Evolutionary conservation across 129 eudicot genomes (phyloP), one percentile per base, ranked within the genome.

Genomic region (Chrysanthemum lavandulifolium): DNA sequence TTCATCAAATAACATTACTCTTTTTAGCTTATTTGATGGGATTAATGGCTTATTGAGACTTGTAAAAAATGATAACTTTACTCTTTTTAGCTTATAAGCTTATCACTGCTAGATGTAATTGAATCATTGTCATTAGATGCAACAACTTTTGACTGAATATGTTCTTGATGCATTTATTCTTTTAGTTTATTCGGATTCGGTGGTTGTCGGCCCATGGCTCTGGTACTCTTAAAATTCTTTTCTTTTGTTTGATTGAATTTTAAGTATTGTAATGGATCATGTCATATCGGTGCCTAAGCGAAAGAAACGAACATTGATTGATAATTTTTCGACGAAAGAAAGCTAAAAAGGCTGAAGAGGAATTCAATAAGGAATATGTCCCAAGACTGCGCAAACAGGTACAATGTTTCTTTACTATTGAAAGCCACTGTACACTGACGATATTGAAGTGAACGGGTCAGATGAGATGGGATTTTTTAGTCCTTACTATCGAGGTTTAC

Each of bases 331-430:
- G n/a, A n/a, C n/a, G 98, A 92, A 78, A 92, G 96, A 82, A 96
- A 92, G 81, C 84, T 89, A 43, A 92, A 92, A 77, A 82, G 90
- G 69, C 96, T 89, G 84, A 87, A 86, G 82, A 88, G 98, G 76
- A 93, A 89, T 89, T 96, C 4, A 93, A 93, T 83, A 84, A 92
- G 82, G 98, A 93, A 84, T 89, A 96, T 72, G 21, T 19, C 79
- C 92, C 98, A 33, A 89, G 98, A 79, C 81, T 93, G 73, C 91
- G 96, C 21, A 89, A 93, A 81, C 98, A 93, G 95, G 98, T 83
- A 71, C 51, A n/a, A 29, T 29, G 2, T 29, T 29, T 29, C 33
- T 29, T 3, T 29, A 29, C 3, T 29, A 2, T 61, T 75, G 90
- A 54, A 90, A 82, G 86, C 84, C 96, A 47, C 76, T 95, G 51